Percentiles rank a stretch among this genome's conserved stretches.
phyloP scores from a whole-genome alignment of 2,329 filamentous ascomycete species.

The Dothideomycetidae sp. region DNA sequence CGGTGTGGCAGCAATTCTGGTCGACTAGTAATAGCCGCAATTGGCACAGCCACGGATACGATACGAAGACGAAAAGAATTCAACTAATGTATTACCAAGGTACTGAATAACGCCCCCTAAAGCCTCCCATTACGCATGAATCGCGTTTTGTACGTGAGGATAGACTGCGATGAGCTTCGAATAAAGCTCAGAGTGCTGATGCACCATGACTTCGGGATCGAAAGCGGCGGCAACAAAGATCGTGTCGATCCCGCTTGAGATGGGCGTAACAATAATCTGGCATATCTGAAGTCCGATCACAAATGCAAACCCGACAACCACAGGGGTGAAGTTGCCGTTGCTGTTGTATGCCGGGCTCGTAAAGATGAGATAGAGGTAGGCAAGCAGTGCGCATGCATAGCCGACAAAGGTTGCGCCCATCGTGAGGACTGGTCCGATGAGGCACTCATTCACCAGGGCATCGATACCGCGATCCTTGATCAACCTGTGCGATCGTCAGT shows the following conservation, averaged over 20 bases:
- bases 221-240: slow-evolving; percentile 69
- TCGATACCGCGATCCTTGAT: slow-evolving; percentile 87
- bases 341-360: slow-evolving; percentile 67
- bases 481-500: slow-evolving; percentile 36
- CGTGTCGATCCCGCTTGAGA: slow-evolving; percentile 79
- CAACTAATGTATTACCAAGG: no score
- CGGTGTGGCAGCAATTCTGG: no score
- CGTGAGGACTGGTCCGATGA: slow-evolving; percentile 42
- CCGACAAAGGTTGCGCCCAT: slow-evolving; percentile 65
- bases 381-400: slow-evolving; percentile 65
- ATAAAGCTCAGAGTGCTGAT: slow-evolving; percentile 72
- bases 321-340: slow-evolving; percentile 52
- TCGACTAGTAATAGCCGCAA: no score
- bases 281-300: slow-evolving; percentile 81
- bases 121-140: slow-evolving; percentile 28
- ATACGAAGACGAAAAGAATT: no score
- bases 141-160: slow-evolving; percentile 66
- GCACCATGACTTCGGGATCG: slow-evolving; percentile 54
- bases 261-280: slow-evolving; percentile 76
- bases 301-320: slow-evolving; percentile 75
- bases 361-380: slow-evolving; percentile 76
- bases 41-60: no score
- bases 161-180: slow-evolving; percentile 66
- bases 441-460: slow-evolving; percentile 75
- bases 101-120: no score